These are phyloP conservation scores for Delonix regia DNA, from an alignment of 306 rosid genomes.

Conservation along the genomic window DNA sequence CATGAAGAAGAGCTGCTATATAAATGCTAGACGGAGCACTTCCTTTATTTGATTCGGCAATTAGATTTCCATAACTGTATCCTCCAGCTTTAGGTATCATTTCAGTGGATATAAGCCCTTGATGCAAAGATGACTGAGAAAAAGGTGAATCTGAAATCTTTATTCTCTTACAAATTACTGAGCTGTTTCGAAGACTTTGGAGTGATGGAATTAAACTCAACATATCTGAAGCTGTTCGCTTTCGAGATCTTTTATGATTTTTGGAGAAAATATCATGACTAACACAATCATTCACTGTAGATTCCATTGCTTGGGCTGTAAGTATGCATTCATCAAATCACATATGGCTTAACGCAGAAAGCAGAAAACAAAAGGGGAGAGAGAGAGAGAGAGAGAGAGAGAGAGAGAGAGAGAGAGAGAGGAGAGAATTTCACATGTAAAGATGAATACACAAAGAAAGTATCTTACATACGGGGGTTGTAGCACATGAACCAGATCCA, in stretches of 20 bases:
- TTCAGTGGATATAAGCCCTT: constrained; percentile 50
- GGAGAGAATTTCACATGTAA: constrained; percentile 21
- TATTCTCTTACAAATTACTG: constrained; percentile 64
- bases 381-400: too few relatives aligned
- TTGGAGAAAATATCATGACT: constrained; percentile 55
- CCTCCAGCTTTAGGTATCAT: constrained; percentile 61
- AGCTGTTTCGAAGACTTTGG: constrained; percentile 56
- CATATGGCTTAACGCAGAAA: constrained; percentile 16
- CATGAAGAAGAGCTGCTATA: constrained; percentile 90
- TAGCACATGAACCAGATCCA: constrained; percentile 63
- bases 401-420: too few relatives aligned
- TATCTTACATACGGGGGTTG: constrained; percentile 87
- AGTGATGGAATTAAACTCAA: constrained; percentile 84
- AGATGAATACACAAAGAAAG: constrained; percentile 44
- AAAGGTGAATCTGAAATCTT: constrained; percentile 55
- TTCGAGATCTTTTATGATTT: constrained; percentile 65
- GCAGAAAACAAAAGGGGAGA: not conserved
- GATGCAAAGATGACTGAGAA: constrained; percentile 56
- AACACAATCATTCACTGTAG: constrained; percentile 46
- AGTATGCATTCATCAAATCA: constrained; percentile 43
- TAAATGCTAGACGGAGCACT: constrained; percentile 84
- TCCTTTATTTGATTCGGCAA: constrained; percentile 90
- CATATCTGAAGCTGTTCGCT: constrained; percentile 81
- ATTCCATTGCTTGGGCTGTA: constrained; percentile 77
- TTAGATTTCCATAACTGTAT: constrained; percentile 73